Evolutionary conservation across 1,284 basidiomycete genomes (phyloP).

Genomic region (Xerocomus amazonicus): DNA sequence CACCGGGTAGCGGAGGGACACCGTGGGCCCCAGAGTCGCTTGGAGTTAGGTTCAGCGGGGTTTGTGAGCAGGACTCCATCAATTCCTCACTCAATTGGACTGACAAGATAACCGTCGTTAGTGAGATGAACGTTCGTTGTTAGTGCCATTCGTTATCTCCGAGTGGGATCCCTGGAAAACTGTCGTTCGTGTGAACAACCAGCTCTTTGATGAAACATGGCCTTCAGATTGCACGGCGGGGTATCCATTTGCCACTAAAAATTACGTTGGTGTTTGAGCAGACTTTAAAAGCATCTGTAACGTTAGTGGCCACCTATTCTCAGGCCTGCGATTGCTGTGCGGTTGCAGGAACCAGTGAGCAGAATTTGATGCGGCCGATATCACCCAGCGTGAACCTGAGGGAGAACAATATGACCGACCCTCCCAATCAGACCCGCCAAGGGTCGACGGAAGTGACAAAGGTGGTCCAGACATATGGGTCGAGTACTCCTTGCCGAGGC

Average conservation of each 20-base stretch:
- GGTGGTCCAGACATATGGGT: neutral
- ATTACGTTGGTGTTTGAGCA: constrained; percentile 21
- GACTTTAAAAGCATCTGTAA: constrained; percentile 13
- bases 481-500: neutral
- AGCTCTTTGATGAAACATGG: neutral
- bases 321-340: neutral
- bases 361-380: neutral
- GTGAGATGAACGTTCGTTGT: constrained; percentile 5
- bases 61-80: constrained; percentile 10
- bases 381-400: neutral
- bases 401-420: neutral
- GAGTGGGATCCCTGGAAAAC: constrained; percentile 5
- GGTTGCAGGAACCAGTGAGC: too few species aligned
- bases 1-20: neutral
- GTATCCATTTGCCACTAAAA: neutral
- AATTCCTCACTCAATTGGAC: constrained; percentile 7
- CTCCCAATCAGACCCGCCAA: constrained; percentile 1
- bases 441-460: constrained; percentile 3
- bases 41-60: constrained; percentile 19
- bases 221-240: neutral
- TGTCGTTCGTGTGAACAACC: constrained; percentile 16
- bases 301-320: neutral
- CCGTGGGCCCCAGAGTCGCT: constrained; percentile 10
- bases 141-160: constrained; percentile 14
- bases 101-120: constrained; percentile 15